Percentiles rank a stretch among this genome's conserved stretches.
Conservation (phyloP, 129 eudicot species). For the Lactuca saligna region DNA sequence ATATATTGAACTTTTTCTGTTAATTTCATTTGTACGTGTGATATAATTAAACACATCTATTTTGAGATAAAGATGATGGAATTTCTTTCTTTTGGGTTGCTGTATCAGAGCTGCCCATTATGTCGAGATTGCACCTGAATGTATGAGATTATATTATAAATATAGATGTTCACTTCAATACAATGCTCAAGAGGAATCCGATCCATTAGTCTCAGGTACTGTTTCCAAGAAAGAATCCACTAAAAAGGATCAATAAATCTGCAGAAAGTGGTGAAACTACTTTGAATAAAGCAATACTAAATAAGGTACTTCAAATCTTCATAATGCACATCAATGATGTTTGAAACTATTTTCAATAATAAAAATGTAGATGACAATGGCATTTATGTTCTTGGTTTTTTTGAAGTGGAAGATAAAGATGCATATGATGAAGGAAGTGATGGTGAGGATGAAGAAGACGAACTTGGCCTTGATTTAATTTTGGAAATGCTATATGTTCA, state of each 20-base stretch:
- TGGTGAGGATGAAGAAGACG: constrained; percentile 81
- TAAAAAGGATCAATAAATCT: constrained; percentile 37
- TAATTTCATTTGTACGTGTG: no score
- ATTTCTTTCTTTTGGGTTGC: background rate
- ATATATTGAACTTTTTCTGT: no score
- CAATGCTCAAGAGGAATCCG: constrained; percentile 94
- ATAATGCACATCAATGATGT: background rate
- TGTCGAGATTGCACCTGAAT: constrained; percentile 94
- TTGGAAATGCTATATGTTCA: constrained; percentile 99
- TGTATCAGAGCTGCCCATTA: constrained; percentile 68
- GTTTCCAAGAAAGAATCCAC: constrained; percentile 72
- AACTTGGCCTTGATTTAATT: constrained; percentile 96
- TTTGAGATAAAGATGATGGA: background rate
- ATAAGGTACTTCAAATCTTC: constrained; percentile 40
- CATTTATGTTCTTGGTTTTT: background rate
- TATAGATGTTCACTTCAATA: constrained; percentile 86
- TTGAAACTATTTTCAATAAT: background rate
- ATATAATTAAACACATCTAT: no score
- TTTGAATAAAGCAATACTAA: constrained; percentile 50
- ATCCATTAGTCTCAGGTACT: constrained; percentile 54
- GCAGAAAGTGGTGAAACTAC: constrained; percentile 39
- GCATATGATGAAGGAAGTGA: constrained; percentile 68
- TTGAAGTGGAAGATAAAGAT: constrained; percentile 46
- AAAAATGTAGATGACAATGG: constrained; percentile 1
- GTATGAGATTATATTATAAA: constrained; percentile 70